Conservation (phyloP, 495 filamentous ascomycete species). For the Umbilicaria muhlenbergii region DNA sequence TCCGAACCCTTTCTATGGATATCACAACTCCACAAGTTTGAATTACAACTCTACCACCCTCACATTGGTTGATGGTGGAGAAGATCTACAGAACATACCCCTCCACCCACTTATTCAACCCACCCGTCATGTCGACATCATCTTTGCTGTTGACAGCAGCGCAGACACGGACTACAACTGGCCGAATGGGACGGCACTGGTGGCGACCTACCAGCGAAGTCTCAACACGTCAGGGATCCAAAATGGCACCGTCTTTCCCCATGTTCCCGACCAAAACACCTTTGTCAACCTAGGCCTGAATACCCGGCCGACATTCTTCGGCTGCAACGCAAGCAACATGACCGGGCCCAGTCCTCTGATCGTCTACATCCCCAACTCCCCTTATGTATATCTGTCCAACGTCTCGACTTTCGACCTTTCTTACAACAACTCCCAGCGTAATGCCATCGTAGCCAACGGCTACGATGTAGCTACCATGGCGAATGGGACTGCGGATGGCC, state of each 20-base stretch:
- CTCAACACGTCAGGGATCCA: conserved; percentile 35
- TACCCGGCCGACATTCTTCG: conserved; percentile 80
- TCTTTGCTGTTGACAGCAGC: conserved; percentile 79
- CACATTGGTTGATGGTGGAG: conserved; percentile 74
- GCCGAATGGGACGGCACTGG: conserved; percentile 76
- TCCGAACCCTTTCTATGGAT: conserved; percentile 76
- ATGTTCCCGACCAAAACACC: conserved; percentile 67
- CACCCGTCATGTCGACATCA: conserved; percentile 62
- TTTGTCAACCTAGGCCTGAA: conserved; percentile 82
- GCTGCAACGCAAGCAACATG: conserved; percentile 61
- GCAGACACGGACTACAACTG: conserved; percentile 63
- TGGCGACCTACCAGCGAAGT: conserved; percentile 71
- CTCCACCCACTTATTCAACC: conserved; percentile 77
- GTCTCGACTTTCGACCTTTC: conserved; percentile 50
- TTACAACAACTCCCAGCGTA: conserved; percentile 47
- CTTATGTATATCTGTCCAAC: conserved; percentile 61
- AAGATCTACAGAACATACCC: conserved; percentile 79
- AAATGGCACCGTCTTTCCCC: conserved; percentile 76
- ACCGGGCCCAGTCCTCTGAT: conserved; percentile 45
- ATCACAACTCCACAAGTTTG: conserved; percentile 45
- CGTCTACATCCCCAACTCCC: conserved; percentile 82
- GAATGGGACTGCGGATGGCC: conserved; percentile 53
- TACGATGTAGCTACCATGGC: conserved; percentile 68
- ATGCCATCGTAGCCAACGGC: conserved; percentile 71
- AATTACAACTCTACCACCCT: conserved; percentile 38